phyloP scores from a whole-genome alignment of 305 asterid species.

The Fraxinus baroniana region DNA sequence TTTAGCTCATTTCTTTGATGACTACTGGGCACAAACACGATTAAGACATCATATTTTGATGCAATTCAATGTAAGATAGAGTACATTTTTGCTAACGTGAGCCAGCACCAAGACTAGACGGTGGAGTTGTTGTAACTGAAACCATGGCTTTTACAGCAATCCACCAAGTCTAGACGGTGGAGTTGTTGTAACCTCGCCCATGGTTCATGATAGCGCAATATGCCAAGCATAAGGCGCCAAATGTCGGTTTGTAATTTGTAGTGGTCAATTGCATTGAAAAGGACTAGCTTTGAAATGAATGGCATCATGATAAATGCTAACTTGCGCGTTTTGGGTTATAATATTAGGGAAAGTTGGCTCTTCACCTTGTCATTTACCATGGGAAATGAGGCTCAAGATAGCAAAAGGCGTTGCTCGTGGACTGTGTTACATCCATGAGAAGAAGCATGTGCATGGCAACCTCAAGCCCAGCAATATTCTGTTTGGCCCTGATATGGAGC shows the following conservation, averaged over 20 bases:
- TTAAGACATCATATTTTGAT: neutral
- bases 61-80: neutral
- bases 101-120: conserved; percentile 25
- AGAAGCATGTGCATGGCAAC: conserved; percentile 90
- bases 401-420: conserved; percentile 96
- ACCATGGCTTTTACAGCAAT: conserved; percentile 37
- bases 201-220: conserved; percentile 26
- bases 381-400: conserved; percentile 80
- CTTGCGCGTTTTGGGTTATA: conserved; percentile 12
- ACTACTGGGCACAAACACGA: neutral
- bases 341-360: conserved; percentile 75
- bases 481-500: conserved; percentile 73
- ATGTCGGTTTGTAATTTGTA: conserved; percentile 7
- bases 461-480: conserved; percentile 81
- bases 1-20: neutral
- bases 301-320: conserved; percentile 24
- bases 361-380: conserved; percentile 80
- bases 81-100: conserved; percentile 24
- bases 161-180: conserved; percentile 46
- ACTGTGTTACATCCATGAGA: conserved; percentile 79
- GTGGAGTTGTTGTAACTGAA: conserved; percentile 68
- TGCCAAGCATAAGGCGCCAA: conserved; percentile 17
- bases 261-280: conserved; percentile 40
- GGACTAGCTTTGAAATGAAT: conserved; percentile 18
- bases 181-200: conserved; percentile 16